Conservation (phyloP, 139 green algal species). For the Tetradesmus lagerheimii region DNA sequence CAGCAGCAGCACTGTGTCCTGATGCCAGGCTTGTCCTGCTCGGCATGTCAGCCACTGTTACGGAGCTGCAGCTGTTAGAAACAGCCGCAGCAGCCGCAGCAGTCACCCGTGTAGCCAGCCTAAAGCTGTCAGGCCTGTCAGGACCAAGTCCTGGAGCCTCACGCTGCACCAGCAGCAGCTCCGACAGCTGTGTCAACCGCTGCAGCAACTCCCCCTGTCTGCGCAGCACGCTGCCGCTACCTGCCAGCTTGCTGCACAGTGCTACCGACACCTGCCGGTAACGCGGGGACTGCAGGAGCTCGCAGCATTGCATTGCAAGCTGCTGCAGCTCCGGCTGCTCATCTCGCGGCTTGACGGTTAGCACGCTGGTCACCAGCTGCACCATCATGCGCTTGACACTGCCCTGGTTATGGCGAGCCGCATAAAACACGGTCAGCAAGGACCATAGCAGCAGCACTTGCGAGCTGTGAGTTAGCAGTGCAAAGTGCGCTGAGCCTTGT, state of each 20-base stretch:
- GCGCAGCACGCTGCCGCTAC: background rate
- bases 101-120: too few species aligned
- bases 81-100: too few species aligned
- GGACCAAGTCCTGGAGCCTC: background rate
- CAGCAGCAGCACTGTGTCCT: background rate
- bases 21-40: background rate
- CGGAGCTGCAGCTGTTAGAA: too few species aligned
- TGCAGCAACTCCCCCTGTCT: background rate
- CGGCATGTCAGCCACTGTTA: background rate
- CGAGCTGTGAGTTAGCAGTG: background rate
- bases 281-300: background rate
- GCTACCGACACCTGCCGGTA: background rate
- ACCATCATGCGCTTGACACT: background rate
- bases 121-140: background rate
- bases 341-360: background rate
- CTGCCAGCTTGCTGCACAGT: background rate
- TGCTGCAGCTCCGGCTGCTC: background rate
- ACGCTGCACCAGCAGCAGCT: slow-evolving; percentile 1
- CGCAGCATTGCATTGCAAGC: background rate
- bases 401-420: background rate
- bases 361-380: background rate
- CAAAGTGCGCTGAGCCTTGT: background rate
- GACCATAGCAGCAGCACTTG: slow-evolving; percentile 14
- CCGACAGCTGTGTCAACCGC: background rate
- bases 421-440: background rate